Percentiles rank a stretch among this genome's conserved stretches.
Conservation (phyloP, 2,329 filamentous ascomycete genomes). For the Pezicula carpinea region DNA sequence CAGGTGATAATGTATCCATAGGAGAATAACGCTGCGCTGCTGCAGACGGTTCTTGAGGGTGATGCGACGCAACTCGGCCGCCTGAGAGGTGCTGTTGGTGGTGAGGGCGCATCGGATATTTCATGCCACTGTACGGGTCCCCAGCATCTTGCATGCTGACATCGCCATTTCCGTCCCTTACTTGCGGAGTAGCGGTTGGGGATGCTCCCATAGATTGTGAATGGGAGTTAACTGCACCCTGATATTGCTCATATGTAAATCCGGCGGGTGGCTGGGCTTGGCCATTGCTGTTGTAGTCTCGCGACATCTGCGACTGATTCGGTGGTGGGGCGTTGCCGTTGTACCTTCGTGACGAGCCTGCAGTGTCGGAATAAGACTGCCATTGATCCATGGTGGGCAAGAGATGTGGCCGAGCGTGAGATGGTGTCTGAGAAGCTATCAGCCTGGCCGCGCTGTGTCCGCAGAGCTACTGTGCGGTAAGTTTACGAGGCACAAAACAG, state of each 20-base stretch:
- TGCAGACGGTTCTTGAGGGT: slow-evolving; percentile 72
- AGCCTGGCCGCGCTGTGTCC: slow-evolving; percentile 2
- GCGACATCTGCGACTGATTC: slow-evolving; percentile 40
- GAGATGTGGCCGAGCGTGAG: slow-evolving; percentile 3
- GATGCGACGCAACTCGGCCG: slow-evolving; percentile 54
- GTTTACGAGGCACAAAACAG: slow-evolving; percentile 3
- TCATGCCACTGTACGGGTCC: slow-evolving; percentile 80
- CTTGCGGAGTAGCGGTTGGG: slow-evolving; percentile 51
- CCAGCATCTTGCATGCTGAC: slow-evolving; percentile 81
- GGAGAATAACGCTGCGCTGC: slow-evolving; percentile 92
- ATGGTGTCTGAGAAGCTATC: slow-evolving; percentile 1
- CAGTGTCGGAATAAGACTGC: slow-evolving; percentile 63
- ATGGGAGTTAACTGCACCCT: slow-evolving; percentile 39
- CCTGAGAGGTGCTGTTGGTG: slow-evolving; percentile 67
- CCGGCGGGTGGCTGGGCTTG: slow-evolving; percentile 48
- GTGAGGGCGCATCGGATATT: slow-evolving; percentile 76
- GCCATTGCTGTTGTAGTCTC: slow-evolving; percentile 40
- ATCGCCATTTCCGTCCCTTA: slow-evolving; percentile 70
- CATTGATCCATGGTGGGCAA: slow-evolving; percentile 53
- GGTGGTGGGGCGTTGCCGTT: slow-evolving; percentile 45
- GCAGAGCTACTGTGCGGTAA: slow-evolving; percentile 4
- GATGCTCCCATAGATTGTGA: slow-evolving; percentile 53
- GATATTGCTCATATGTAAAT: slow-evolving; percentile 67
- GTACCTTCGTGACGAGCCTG: slow-evolving; percentile 60
- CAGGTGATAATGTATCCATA: slow-evolving; percentile 83